Conservation (phyloP, 108 stramenopile species). For the Nitzschia sp. region DNA sequence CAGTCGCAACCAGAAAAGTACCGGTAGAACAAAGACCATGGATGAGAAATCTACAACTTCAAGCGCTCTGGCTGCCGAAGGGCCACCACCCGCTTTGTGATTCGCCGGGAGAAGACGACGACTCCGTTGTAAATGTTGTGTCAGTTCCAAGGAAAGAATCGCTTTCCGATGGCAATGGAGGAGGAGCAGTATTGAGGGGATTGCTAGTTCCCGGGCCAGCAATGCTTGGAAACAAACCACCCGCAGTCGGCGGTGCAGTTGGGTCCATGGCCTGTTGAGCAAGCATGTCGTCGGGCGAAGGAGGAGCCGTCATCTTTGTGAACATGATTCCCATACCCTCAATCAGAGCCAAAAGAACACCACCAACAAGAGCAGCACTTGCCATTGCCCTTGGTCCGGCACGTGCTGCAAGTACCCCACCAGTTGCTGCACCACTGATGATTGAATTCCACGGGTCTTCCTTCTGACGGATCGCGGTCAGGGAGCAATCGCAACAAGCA, state of each 20-base stretch:
- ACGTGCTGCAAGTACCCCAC: slow-evolving; percentile 91
- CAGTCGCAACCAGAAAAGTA: no score
- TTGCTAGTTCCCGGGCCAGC: slow-evolving; percentile 13
- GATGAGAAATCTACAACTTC: neutral
- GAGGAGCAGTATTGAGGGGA: neutral
- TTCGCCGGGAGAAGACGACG: neutral
- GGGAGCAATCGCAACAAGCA: slow-evolving; percentile 94
- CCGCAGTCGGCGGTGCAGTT: slow-evolving; percentile 87
- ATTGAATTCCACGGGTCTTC: slow-evolving; percentile 99
- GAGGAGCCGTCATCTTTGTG: slow-evolving; percentile 50
- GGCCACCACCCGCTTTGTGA: neutral
- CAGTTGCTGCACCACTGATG: slow-evolving; percentile 91
- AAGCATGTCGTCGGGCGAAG: slow-evolving; percentile 50
- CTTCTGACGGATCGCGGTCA: slow-evolving; percentile 92
- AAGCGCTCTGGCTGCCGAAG: slow-evolving; percentile 1
- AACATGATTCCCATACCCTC: slow-evolving; percentile 96
- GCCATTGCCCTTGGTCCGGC: slow-evolving; percentile 97
- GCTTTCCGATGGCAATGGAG: slow-evolving; percentile 10
- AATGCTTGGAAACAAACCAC: slow-evolving; percentile 64
- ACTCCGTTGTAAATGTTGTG: slow-evolving; percentile 49
- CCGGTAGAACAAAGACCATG: no score
- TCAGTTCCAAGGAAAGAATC: slow-evolving; percentile 24
- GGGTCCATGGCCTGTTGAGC: slow-evolving; percentile 60
- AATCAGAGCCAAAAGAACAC: slow-evolving; percentile 93
- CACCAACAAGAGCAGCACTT: slow-evolving; percentile 91